Conservation (phyloP, 768 basidiomycete species). For the Trametes cubensis region DNA sequence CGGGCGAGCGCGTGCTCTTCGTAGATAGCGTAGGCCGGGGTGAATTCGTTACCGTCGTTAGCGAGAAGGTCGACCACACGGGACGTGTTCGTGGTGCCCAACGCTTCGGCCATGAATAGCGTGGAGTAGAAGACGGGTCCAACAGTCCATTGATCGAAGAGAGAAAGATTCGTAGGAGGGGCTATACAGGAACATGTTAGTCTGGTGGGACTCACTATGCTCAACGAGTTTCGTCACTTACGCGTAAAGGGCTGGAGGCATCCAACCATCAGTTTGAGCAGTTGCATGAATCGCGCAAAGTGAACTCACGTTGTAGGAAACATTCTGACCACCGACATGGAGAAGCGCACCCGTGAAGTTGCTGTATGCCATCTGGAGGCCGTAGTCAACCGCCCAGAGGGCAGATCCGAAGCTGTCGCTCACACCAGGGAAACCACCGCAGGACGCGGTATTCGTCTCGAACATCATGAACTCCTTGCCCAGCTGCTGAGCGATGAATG, state of each 20-base stretch:
- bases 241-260: conserved; percentile 42
- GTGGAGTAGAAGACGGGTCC: conserved; percentile 76
- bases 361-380: conserved; percentile 52
- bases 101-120: conserved; percentile 67
- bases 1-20: conserved; percentile 65
- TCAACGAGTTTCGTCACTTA: conserved; percentile 17
- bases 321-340: conserved; percentile 65
- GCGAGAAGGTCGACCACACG: conserved; percentile 69
- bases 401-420: conserved; percentile 60
- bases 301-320: conserved; percentile 61
- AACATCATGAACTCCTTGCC: conserved; percentile 55
- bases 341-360: conserved; percentile 48
- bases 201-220: not conserved
- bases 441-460: conserved; percentile 59
- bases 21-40: conserved; percentile 72
- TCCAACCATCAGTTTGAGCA: conserved; percentile 5
- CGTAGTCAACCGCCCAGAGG: conserved; percentile 57
- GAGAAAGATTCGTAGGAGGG: conserved; percentile 56
- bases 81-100: conserved; percentile 65
- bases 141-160: conserved; percentile 70
- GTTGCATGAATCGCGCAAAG: not conserved
- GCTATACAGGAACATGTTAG: conserved; percentile 39
- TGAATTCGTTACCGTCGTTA: conserved; percentile 52
- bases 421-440: conserved; percentile 53
- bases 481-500: conserved; percentile 41